A percentile compares a stretch with the other conserved stretches of the same genome.
Conservation (phyloP, 2,329 filamentous ascomycete genomes). For the Fusarium sulawesiense region DNA sequence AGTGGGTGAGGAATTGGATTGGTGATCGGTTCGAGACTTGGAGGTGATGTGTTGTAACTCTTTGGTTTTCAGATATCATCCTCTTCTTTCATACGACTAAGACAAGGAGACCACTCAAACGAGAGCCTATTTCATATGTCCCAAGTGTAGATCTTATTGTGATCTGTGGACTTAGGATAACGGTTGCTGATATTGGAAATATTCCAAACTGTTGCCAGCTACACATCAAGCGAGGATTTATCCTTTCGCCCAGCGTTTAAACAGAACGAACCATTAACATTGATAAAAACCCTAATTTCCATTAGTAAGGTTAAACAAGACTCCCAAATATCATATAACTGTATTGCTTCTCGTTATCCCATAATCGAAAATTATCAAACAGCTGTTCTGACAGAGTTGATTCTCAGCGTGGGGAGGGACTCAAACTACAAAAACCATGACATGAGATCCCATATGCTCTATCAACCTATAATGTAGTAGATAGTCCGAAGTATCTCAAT, state of each 20-base stretch:
- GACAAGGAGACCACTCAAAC: neutral
- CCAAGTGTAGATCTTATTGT: rapidly evolving
- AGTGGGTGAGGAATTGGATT: rapidly evolving
- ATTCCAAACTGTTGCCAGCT: neutral
- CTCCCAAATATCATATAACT: no score
- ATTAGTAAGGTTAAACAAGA: no score
- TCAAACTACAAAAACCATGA: neutral
- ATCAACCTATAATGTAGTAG: rapidly evolving
- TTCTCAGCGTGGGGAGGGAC: neutral
- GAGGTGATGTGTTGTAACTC: no score
- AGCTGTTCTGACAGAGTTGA: neutral
- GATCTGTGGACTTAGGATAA: neutral
- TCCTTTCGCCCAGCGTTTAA: neutral
- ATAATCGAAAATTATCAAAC: neutral
- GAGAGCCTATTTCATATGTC: rapidly evolving
- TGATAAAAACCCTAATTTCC: no score
- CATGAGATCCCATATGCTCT: neutral
- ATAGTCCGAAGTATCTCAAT: neutral
- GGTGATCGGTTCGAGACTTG: no score
- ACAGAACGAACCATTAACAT: neutral
- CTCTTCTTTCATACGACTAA: neutral
- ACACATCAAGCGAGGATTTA: no score
- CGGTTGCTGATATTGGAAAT: rapidly evolving
- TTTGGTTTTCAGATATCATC: neutral
- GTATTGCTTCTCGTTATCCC: neutral